These are phyloP conservation scores for Flaveria bidentis DNA, from an alignment of 129 eudicot genomes.

Conservation along the genomic window DNA sequence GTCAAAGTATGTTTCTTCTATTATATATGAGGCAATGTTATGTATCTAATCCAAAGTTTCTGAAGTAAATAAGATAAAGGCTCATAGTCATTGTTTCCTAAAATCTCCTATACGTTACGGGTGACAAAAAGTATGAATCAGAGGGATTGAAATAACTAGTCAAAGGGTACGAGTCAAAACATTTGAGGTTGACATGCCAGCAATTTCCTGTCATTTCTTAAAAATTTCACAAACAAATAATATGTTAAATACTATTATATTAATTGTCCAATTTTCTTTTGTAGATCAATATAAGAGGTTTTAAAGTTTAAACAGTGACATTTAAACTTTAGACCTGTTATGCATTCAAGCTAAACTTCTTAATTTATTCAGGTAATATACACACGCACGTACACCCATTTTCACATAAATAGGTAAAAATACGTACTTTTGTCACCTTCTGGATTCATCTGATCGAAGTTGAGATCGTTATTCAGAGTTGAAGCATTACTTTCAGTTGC, in stretches of 20 bases:
- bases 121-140: too few species aligned
- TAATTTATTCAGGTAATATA: neutral
- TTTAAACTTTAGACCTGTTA: neutral
- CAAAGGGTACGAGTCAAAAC: neutral
- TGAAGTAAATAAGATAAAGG: too few species aligned
- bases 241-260: neutral
- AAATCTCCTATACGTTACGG: too few species aligned
- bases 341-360: neutral
- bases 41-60: too few species aligned
- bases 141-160: too few species aligned
- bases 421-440: constrained; percentile 52
- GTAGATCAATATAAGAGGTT: neutral
- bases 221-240: neutral
- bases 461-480: constrained; percentile 35
- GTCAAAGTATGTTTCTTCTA: neutral
- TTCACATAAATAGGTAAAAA: neutral
- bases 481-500: constrained; percentile 58
- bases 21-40: too few species aligned
- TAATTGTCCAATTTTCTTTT: neutral
- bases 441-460: constrained; percentile 38
- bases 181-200: neutral
- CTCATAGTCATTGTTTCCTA: too few species aligned
- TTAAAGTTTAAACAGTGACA: neutral
- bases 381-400: neutral
- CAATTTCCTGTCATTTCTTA: neutral